Percentiles rank a stretch among this genome's conserved stretches.
Conservation (phyloP, 805 yeast species). For the Candida jianshihensis region DNA sequence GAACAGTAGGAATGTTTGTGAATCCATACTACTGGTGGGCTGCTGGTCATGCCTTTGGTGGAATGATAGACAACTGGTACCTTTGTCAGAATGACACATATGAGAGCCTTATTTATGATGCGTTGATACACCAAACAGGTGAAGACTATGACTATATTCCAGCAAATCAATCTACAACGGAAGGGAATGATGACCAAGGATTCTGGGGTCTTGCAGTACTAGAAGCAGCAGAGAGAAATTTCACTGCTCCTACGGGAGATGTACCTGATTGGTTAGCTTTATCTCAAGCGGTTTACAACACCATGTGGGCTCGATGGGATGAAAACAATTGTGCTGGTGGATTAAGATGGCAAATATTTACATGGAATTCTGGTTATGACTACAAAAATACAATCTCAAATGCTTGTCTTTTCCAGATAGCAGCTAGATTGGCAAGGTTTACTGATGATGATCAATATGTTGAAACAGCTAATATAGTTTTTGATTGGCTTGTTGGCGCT, state of each 20-base stretch:
- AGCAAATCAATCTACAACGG: constrained; percentile 52
- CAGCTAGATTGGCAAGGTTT: constrained; percentile 58
- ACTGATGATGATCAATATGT: constrained; percentile 48
- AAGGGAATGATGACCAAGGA: constrained; percentile 70
- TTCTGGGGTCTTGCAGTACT: constrained; percentile 63
- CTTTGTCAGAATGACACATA: constrained; percentile 65
- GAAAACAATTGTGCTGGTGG: constrained; percentile 51
- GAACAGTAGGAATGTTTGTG: constrained; percentile 64
- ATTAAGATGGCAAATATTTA: constrained; percentile 65
- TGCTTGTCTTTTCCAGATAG: constrained; percentile 55
- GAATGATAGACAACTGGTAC: constrained; percentile 64
- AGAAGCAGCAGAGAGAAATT: constrained; percentile 57
- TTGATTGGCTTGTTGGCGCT: constrained; percentile 53
- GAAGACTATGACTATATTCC: constrained; percentile 52
- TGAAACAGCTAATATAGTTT: constrained; percentile 48
- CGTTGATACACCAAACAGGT: constrained; percentile 38
- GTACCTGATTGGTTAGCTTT: constrained; percentile 49
- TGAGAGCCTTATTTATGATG: constrained; percentile 48
- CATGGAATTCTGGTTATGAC: constrained; percentile 63
- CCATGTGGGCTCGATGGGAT: constrained; percentile 62
- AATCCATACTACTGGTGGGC: constrained; percentile 85
- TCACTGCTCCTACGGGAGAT: constrained; percentile 37
- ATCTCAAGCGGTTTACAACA: constrained; percentile 56
- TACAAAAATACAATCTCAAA: constrained; percentile 60
- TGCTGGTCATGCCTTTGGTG: constrained; percentile 76